These are phyloP conservation scores for Anthracocystis walkeri DNA, from an alignment of 1,284 basidiomycete genomes.

Conservation along the genomic window DNA sequence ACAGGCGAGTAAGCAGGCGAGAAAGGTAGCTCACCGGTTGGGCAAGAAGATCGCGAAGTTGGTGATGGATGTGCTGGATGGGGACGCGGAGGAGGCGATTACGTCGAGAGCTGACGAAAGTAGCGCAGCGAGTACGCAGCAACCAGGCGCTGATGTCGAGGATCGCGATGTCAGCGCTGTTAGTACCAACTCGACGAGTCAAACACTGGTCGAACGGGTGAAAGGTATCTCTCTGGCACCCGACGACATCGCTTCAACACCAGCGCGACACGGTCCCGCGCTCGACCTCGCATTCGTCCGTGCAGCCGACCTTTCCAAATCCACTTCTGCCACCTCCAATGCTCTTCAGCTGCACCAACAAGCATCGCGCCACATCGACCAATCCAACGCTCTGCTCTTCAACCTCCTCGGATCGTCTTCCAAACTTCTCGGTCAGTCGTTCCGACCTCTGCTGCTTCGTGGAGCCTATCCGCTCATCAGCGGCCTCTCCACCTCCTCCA, in stretches of 20 bases:
- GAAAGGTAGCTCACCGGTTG: constrained; percentile 53
- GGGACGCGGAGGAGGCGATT: constrained; percentile 46
- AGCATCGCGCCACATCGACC: constrained; percentile 15
- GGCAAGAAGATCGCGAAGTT: constrained; percentile 34
- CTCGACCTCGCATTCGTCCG: constrained; percentile 52
- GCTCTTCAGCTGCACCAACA: constrained; percentile 12
- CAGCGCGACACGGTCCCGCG: constrained; percentile 37
- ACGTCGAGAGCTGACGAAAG: neutral
- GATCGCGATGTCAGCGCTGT: neutral
- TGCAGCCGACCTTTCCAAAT: constrained; percentile 28
- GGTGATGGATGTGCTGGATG: constrained; percentile 51
- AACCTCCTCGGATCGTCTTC: constrained; percentile 45
- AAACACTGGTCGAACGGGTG: constrained; percentile 24
- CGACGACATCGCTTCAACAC: constrained; percentile 19
- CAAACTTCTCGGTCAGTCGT: constrained; percentile 55
- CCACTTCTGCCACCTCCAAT: neutral
- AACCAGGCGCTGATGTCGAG: neutral
- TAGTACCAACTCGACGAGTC: neutral
- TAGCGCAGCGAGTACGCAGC: too few relatives aligned
- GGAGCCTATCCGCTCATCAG: constrained; percentile 61
- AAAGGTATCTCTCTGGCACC: constrained; percentile 34
- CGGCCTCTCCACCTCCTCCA: constrained; percentile 39
- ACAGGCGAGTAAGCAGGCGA: constrained; percentile 29
- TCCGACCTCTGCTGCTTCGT: constrained; percentile 51
- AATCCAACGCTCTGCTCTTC: constrained; percentile 46